Percentiles rank a stretch among this genome's conserved stretches.
phyloP scores from a whole-genome alignment of 306 rosid species.

The Cucumis cinereus region DNA sequence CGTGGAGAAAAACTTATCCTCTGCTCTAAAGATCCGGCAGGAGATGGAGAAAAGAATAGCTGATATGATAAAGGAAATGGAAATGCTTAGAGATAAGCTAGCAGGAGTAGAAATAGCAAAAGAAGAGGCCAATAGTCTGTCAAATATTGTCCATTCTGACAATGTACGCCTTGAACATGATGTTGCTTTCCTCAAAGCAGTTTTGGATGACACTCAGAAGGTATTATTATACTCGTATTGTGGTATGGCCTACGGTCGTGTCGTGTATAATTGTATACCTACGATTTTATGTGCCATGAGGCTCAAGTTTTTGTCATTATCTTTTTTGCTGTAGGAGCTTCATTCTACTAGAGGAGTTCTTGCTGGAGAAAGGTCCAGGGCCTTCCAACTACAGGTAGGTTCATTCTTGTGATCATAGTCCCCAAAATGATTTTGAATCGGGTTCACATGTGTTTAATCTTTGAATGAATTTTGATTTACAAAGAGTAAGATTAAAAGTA shows the following conservation, averaged over 20 bases:
- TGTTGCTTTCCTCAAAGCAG: constrained; percentile 97
- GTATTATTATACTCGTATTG: constrained; percentile 23
- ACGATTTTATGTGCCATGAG: neutral
- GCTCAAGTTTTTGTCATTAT: neutral
- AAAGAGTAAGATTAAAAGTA: too few relatives aligned
- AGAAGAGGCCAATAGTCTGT: constrained; percentile 74
- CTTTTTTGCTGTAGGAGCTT: constrained; percentile 46
- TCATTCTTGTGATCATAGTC: neutral
- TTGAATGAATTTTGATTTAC: too few relatives aligned
- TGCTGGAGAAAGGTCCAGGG: constrained; percentile 81
- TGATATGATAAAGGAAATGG: constrained; percentile 56
- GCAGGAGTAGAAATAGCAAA: constrained; percentile 64
- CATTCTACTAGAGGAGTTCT: constrained; percentile 95
- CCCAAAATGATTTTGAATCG: neutral
- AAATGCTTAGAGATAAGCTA: constrained; percentile 61
- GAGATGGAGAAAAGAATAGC: constrained; percentile 56
- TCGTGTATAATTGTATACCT: neutral
- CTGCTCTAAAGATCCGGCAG: constrained; percentile 54
- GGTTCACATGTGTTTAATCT: too few relatives aligned
- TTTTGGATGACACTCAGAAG: constrained; percentile 93
- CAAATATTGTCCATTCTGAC: constrained; percentile 82
- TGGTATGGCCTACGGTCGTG: neutral
- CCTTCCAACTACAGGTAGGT: constrained; percentile 82
- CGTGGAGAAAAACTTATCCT: constrained; percentile 54
- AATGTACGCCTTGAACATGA: constrained; percentile 93